These are phyloP conservation scores for Amanita rimosa DNA, from an alignment of 768 basidiomycete species.

Conservation along the genomic window DNA sequence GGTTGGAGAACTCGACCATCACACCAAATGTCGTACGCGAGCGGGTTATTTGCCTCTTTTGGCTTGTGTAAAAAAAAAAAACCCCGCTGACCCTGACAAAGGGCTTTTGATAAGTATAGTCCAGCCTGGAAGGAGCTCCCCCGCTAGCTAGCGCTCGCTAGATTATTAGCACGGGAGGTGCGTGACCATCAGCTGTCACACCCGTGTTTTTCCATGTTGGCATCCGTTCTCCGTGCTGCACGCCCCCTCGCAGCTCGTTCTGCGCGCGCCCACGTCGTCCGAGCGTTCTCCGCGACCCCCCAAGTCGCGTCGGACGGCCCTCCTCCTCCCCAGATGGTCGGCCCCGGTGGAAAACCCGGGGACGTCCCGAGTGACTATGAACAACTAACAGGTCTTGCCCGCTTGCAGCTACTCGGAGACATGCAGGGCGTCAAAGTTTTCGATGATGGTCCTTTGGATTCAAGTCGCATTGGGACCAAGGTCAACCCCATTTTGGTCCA, in stretches of 20 bases:
- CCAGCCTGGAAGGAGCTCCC: no score
- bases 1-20: not conserved
- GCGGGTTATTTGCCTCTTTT: constrained; percentile 2
- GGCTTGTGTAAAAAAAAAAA: not conserved
- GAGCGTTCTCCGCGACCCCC: constrained; percentile 50
- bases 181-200: constrained; percentile 14
- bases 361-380: constrained; percentile 75
- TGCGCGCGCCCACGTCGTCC: constrained; percentile 22
- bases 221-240: constrained; percentile 32
- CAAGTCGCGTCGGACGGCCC: constrained; percentile 43
- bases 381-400: constrained; percentile 95
- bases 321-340: constrained; percentile 55
- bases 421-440: constrained; percentile 85
- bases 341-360: constrained; percentile 61
- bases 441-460: constrained; percentile 75
- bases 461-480: constrained; percentile 80
- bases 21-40: no score
- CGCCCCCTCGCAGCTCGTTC: constrained; percentile 26
- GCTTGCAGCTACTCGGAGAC: constrained; percentile 85
- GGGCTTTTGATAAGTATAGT: not conserved
- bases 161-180: constrained; percentile 4
- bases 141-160: no score
- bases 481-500: constrained; percentile 80
- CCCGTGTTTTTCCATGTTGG: constrained; percentile 24
- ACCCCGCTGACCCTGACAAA: not conserved